A percentile compares a stretch with the other conserved stretches of the same genome.
Conservation (phyloP, 345 rosid species). For the Populus simonii region DNA sequence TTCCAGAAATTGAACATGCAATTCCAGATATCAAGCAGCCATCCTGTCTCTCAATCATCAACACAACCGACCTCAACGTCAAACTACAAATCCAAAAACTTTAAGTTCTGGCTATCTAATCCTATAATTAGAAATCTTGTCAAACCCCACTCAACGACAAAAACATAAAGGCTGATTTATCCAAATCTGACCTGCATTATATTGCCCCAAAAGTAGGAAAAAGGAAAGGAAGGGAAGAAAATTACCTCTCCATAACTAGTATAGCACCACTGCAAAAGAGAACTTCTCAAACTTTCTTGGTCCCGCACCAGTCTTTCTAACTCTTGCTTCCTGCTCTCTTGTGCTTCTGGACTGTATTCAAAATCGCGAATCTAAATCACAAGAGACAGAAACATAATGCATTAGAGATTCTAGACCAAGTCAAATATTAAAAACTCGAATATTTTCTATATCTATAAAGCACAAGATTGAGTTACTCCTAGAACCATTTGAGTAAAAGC, state of each 20-base stretch:
- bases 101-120: neutral
- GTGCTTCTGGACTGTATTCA: slow-evolving; percentile 85
- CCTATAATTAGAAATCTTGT: neutral
- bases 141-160: neutral
- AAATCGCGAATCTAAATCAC: slow-evolving; percentile 77
- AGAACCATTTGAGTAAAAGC: neutral
- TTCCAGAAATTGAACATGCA: neutral
- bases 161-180: neutral
- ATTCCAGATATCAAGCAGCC: neutral
- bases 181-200: neutral
- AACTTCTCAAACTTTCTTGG: slow-evolving; percentile 76
- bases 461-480: neutral
- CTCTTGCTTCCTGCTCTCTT: slow-evolving; percentile 80
- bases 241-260: slow-evolving; percentile 94
- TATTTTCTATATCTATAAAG: neutral
- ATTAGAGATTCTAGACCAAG: slow-evolving; percentile 3
- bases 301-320: slow-evolving; percentile 68
- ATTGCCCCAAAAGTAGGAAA: neutral
- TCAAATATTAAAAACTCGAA: neutral
- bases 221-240: slow-evolving; percentile 2
- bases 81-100: neutral
- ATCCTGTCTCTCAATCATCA: neutral
- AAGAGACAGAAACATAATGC: slow-evolving; percentile 4
- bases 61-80: neutral
- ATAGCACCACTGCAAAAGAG: slow-evolving; percentile 98